Evolutionary conservation across 1,139 yeast species (phyloP).

Genomic region (Scheffersomyces lignicola): DNA sequence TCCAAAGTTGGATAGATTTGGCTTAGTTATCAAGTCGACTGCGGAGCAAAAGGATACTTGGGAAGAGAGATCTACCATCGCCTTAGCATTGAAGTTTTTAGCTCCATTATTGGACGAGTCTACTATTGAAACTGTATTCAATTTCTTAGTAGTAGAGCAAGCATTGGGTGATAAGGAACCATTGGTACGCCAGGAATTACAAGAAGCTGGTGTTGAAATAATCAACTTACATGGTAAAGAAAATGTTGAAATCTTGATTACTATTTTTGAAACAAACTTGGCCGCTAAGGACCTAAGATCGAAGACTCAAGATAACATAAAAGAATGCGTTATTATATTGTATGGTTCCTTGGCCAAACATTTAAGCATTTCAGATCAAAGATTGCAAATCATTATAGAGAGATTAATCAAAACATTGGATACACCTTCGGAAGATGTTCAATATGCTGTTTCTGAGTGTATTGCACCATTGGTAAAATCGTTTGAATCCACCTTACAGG

Average conservation of each 20-base stretch:
- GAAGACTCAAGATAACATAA: constrained; percentile 60
- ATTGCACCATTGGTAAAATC: constrained; percentile 76
- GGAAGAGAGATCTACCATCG: constrained; percentile 83
- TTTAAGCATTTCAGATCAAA: constrained; percentile 59
- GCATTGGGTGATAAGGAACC: constrained; percentile 75
- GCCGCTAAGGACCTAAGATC: constrained; percentile 44
- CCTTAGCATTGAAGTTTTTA: constrained; percentile 61
- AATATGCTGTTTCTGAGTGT: constrained; percentile 81
- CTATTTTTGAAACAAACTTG: constrained; percentile 69
- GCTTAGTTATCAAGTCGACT: constrained; percentile 67
- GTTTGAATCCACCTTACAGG: constrained; percentile 49
- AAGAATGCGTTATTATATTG: constrained; percentile 79
- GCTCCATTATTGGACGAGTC: constrained; percentile 46
- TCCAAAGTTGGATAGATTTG: constrained; percentile 74
- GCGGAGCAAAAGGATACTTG: constrained; percentile 68
- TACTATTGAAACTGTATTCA: constrained; percentile 51
- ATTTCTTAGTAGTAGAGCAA: constrained; percentile 58
- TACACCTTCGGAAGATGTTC: constrained; percentile 88
- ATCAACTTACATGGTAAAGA: constrained; percentile 64
- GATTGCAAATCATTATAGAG: constrained; percentile 66
- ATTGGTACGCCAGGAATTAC: constrained; percentile 76
- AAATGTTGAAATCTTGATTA: constrained; percentile 68
- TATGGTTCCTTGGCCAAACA: constrained; percentile 90
- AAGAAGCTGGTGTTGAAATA: constrained; percentile 82
- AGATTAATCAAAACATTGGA: constrained; percentile 73